Base-by-base conservation (phyloP, 192 early-diverging fungal species). In the Linderina pennispora region DNA sequence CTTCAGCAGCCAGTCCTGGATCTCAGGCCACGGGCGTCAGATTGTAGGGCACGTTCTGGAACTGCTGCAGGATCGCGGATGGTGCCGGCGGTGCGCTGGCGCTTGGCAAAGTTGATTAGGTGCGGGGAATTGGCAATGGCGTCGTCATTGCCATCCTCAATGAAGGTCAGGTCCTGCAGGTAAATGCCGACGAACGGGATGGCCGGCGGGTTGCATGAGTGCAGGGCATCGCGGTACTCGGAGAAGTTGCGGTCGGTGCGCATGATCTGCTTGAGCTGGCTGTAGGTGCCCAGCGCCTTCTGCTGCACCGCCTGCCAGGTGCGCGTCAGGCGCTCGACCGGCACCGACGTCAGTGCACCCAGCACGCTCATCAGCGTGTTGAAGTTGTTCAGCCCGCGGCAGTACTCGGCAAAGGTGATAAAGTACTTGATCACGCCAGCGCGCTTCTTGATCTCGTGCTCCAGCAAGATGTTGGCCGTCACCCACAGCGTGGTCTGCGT, bases 91-190 rank as follows among this genome's bases (percentile, higher is more conserved):
- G 85, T 89, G 64, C 88, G 90, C 67, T 79, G 79, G 25, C 86
- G 80, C 62, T 94, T 94, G 49, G 78, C 72, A 67, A 95, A 93
- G 69, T 96, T 96, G 76, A 96, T 90, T 28, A 95, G 65, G 14
- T 74, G 65, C 11, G 77, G 71, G 10, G 69, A 50, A 53, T 62
- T 78, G 36, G 77, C 72, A 23, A 94, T 51, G 41, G 68, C 73
- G 45, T 93, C 81, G 25, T 81, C 65, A 59, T 88, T 93, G 17
- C 91, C 89, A 45, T 92, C 91, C 34, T 92, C 87, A 34, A 94
- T 86, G 64, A 94, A 91, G 25, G 87, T 89, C 60, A 96, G 63
- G 55, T 96, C 92, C 47, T 86, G 86, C 46, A 92, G 60, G 49
- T 91, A 89, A 25, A 89, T 77, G 24, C 88, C 89, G 13, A 92